Base-by-base conservation (phyloP, 306 rosid species). In the Lotus japonicus region DNA sequence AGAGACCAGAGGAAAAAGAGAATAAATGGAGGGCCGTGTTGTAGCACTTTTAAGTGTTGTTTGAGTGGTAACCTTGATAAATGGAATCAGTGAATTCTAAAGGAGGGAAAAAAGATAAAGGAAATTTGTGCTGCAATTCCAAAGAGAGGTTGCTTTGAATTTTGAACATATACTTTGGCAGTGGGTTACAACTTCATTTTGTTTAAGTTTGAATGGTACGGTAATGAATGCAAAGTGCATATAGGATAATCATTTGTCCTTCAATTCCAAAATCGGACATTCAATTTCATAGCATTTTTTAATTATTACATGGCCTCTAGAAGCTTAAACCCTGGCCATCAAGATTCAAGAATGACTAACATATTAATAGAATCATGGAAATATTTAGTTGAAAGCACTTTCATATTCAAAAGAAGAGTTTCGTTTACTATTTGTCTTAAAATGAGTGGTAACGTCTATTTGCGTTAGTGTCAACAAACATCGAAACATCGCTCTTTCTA, bases 21-120 rank as follows among this genome's bases (percentile, higher is more conserved):
- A 86, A 76, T 84, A 86, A 86, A 75, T 81, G 79, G 86, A 85
- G 84, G 83, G 83, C 64, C 56, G 84, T 80, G 88, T 71, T 82
- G 87, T 71, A 83, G 73, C 76, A 72, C 87, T 92, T 89, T 87
- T 78, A 58, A 81, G 84, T 85, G 82, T 76, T 82, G 79, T 82
- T 79, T 62, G 77, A 80, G 76, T 75, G 73, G 74, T 84, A 82
- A 82, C 83, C 84, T 90, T 84, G 95, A 88, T 87, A 86, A 87
- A 80, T 81, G 89, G 84, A 78, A 83, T 83, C 81, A 73, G 68
- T 67, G 50, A 82, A 77, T 79, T 56, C 77, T 71, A 73, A 88
- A 73, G 88, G 75, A 66, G 75, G 72, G 63, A 79, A 82, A 83
- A 83, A 84, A 79, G 89, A 82, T 74, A 77, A 69, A 78, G 61